These are phyloP conservation scores for Infundibulicybe gibba DNA, from an alignment of 768 basidiomycete genomes.

Conservation along the genomic window DNA sequence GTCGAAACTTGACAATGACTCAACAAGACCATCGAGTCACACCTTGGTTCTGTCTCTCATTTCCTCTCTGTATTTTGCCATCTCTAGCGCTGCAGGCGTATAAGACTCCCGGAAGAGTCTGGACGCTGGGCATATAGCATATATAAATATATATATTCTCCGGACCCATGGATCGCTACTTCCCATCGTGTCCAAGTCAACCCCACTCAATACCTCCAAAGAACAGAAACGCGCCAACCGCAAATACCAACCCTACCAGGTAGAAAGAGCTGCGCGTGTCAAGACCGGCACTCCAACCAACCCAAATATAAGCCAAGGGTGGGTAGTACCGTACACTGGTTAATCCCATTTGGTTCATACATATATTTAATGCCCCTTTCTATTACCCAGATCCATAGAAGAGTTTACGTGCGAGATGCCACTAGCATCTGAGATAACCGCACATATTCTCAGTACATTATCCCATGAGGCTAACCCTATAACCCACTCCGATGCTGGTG, in stretches of 20 bases:
- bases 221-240: slow-evolving; percentile 10
- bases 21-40: too few relatives aligned
- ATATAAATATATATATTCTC: neutral
- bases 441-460: slow-evolving; percentile 58
- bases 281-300: slow-evolving; percentile 6
- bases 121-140: too few relatives aligned
- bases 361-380: slow-evolving; percentile 15
- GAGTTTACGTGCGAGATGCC: slow-evolving; percentile 16
- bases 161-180: slow-evolving; percentile 17
- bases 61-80: neutral
- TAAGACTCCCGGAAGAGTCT: neutral
- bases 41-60: neutral
- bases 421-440: slow-evolving; percentile 47
- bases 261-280: neutral
- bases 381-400: slow-evolving; percentile 18
- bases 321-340: neutral
- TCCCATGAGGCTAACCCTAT: slow-evolving; percentile 70
- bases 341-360: neutral
- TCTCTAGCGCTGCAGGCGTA: neutral
- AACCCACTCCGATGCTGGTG: slow-evolving; percentile 63
- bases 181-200: slow-evolving; percentile 12
- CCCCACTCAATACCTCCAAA: slow-evolving; percentile 2
- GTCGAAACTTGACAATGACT: too few relatives aligned
- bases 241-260: slow-evolving; percentile 14
- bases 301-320: neutral